Evolutionary conservation across 441 rosid species (phyloP).

Genomic region (Pelargonium fulgidum): DNA sequence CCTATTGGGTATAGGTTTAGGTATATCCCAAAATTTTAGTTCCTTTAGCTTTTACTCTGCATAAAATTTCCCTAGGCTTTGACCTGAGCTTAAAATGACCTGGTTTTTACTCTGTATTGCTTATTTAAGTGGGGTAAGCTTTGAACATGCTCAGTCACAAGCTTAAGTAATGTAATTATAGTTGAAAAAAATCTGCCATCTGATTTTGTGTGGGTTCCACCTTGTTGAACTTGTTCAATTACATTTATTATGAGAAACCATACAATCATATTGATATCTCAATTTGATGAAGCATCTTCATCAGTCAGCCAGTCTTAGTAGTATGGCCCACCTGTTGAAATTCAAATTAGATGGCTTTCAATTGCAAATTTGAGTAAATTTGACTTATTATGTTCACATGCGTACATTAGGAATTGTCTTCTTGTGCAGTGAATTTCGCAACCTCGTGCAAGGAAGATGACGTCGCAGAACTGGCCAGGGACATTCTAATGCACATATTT

Average conservation of each 20-base stretch:
- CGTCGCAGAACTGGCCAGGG: conserved; percentile 7
- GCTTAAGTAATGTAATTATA: background rate
- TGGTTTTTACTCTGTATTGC: conserved; percentile 3
- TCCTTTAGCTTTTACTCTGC: background rate
- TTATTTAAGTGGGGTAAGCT: background rate
- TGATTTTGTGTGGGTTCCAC: conserved; percentile 10
- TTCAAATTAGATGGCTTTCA: background rate
- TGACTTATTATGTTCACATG: conserved; percentile 7
- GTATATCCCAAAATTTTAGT: conserved; percentile 1
- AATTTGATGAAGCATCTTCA: conserved; percentile 4
- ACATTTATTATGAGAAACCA: conserved; percentile 3
- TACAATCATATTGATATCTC: conserved; percentile 5
- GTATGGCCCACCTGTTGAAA: conserved; percentile 11
- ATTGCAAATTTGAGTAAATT: background rate
- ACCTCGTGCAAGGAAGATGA: conserved; percentile 13
- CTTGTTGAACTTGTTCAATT: conserved; percentile 7
- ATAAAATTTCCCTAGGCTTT: background rate
- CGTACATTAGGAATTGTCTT: background rate
- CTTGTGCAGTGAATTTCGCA: conserved; percentile 11
- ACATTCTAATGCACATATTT: conserved; percentile 7
- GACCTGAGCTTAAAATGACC: background rate
- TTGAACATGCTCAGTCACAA: conserved; percentile 2
- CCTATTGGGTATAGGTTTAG: background rate
- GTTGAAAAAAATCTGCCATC: background rate
- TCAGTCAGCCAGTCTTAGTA: background rate